Conservation (phyloP, 208 protist genomes). For the Leishmania braziliensis region DNA sequence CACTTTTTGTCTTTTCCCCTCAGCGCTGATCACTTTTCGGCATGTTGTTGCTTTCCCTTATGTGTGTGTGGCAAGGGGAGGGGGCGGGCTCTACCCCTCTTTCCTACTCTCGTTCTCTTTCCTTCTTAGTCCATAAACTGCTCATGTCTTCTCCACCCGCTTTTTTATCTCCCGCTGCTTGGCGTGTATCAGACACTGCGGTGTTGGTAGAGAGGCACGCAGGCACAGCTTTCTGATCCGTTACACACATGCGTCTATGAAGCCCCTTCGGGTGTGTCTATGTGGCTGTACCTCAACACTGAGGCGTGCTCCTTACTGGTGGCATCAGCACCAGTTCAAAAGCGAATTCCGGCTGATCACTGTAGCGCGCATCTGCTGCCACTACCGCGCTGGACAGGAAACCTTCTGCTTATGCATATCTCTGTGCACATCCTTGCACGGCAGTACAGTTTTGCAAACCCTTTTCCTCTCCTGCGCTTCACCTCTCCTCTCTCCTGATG, state of each 20-base stretch:
- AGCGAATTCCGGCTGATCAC: not conserved
- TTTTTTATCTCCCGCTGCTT: not conserved
- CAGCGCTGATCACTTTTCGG: not conserved
- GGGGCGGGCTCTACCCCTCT: not conserved
- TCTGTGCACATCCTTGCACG: not conserved
- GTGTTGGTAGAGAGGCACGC: not conserved
- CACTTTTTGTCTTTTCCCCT: not conserved
- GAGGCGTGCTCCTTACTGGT: not conserved
- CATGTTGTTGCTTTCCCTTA: not conserved
- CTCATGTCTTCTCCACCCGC: not conserved
- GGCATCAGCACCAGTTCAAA: not conserved
- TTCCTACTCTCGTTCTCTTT: conserved; percentile 7
- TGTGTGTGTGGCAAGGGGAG: not conserved
- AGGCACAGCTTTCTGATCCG: not conserved
- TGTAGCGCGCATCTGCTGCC: not conserved
- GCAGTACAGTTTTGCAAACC: not conserved
- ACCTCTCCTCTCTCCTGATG: not conserved
- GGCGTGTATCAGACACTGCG: not conserved
- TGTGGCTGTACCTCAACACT: not conserved
- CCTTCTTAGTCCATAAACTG: not conserved
- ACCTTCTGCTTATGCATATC: not conserved
- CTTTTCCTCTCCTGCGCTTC: not conserved
- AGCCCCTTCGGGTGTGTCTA: not conserved
- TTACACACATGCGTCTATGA: not conserved
- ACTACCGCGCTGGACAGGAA: not conserved